phyloP scores from a whole-genome alignment of 73 alveolate species.

The Tetrahymena borealis region DNA sequence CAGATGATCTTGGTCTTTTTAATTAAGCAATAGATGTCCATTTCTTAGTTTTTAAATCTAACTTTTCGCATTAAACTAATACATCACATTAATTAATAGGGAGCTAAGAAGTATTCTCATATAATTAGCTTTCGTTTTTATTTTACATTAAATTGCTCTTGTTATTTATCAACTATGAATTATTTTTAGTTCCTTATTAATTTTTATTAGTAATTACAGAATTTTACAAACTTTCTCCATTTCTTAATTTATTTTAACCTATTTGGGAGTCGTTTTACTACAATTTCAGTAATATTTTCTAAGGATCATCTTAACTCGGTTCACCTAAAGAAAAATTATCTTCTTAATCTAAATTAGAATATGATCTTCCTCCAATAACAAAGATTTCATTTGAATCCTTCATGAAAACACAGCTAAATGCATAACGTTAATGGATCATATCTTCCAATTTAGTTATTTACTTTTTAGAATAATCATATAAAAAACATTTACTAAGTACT shows the following conservation, averaged over 20 bases:
- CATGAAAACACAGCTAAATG: not conserved
- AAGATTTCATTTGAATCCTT: not conserved
- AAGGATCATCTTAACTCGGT: not conserved
- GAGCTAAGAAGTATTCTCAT: not conserved
- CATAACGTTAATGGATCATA: not conserved
- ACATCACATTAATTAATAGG: not conserved
- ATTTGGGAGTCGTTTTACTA: not conserved
- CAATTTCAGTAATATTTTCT: not conserved
- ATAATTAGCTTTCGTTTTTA: not conserved
- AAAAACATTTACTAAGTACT: not conserved
- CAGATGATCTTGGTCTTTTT: not conserved
- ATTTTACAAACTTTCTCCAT: not conserved
- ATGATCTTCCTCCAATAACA: not conserved
- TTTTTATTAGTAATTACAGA: not conserved
- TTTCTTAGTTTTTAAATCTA: not conserved
- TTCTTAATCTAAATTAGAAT: not conserved
- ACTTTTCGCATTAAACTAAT: not conserved
- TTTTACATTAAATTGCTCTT: not conserved
- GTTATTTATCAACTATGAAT: not conserved
- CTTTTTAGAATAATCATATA: not conserved
- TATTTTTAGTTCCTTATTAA: not conserved
- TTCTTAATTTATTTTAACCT: not conserved
- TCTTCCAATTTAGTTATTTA: not conserved
- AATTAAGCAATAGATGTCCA: not conserved
- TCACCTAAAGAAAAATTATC: not conserved